Conservation (phyloP, 2,329 filamentous ascomycete genomes). For the Dothideomycetes sp. region DNA sequence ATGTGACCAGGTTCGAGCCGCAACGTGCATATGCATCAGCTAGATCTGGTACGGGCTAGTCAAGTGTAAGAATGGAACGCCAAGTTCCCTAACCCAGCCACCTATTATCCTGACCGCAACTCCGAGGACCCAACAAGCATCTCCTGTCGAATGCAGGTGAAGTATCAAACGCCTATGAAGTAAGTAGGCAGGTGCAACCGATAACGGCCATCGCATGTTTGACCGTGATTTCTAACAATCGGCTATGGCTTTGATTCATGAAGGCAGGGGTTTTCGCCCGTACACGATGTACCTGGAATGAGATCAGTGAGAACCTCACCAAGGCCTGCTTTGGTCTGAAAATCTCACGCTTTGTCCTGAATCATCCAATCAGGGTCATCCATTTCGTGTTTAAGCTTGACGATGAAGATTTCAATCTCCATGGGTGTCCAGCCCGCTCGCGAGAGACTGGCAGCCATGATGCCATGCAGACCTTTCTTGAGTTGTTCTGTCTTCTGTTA, state of each 20-base stretch:
- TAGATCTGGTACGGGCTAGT: too few relatives aligned
- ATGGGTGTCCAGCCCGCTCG: slow-evolving; percentile 5
- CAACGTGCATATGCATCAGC: too few relatives aligned
- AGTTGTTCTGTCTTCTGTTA: slow-evolving; percentile 6
- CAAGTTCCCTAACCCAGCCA: too few relatives aligned
- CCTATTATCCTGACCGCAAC: too few relatives aligned
- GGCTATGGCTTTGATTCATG: background rate
- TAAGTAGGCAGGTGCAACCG: too few relatives aligned
- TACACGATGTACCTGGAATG: slow-evolving; percentile 3
- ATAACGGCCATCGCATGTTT: too few relatives aligned
- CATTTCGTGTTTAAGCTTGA: slow-evolving; percentile 4
- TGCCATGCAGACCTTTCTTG: slow-evolving; percentile 8
- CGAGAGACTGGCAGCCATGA: slow-evolving; percentile 5
- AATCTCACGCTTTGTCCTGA: slow-evolving; percentile 6
- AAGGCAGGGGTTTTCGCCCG: slow-evolving; percentile 1
- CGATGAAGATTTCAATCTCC: slow-evolving; percentile 7
- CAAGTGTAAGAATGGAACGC: too few relatives aligned
- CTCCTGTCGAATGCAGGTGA: too few relatives aligned
- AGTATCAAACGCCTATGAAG: too few relatives aligned
- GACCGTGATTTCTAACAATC: background rate
- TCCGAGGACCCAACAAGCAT: too few relatives aligned
- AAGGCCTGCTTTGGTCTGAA: background rate
- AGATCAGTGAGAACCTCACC: background rate
- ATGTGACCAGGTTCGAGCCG: too few relatives aligned
- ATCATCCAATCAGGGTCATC: slow-evolving; percentile 4